Evolutionary conservation across 768 basidiomycete species (phyloP), one percentile per base, ranked within the genome.

Genomic region (Boletus bicolor): DNA sequence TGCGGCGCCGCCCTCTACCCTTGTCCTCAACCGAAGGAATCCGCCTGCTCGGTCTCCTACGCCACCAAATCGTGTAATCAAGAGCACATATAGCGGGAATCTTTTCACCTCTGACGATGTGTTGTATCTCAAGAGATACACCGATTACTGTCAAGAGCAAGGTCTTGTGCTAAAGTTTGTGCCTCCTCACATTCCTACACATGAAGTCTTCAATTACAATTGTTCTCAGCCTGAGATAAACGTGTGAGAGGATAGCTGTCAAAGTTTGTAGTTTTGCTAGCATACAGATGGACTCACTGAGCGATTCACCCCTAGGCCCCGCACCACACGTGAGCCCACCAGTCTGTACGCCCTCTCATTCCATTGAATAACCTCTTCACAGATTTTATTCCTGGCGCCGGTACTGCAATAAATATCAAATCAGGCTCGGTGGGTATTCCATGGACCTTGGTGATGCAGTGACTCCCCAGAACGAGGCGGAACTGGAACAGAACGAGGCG

Each of bases 321-420:
- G 17, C 91, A 93, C 71, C 91, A 93, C 71, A 92, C 91, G 88
- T 91, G 75, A 64, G 84, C 59, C 39, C 7, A 7, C 14, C 10
- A 6, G 7, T 14, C 10, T 15, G 2, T 7, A 3, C 19, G 5
- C 42, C 38, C 10, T 19, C 12, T 28, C 44, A 30, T 28, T 14
- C n/a, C 21, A 28, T 54, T 46, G 30, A 49, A 55, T 39, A 21
- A 51, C n/a, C 2, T 21, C 21, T 42, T 37, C 49, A 21, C 52
- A 92, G 90, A 11, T 93, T 93, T 68, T 93, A 91, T 68, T 93
- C 91, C 1, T 93, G 91, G 91, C 82, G 91, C 39, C 83, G 91
- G 43, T 93, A 93, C 65, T 93, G 91, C 75, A 93, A 93, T 68
- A 93, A 93, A 66, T 91, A 93, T 68, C 89, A 93, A 70, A 93